These are phyloP conservation scores for Saturnispora sekii DNA, from an alignment of 805 yeast species.

Conservation along the genomic window DNA sequence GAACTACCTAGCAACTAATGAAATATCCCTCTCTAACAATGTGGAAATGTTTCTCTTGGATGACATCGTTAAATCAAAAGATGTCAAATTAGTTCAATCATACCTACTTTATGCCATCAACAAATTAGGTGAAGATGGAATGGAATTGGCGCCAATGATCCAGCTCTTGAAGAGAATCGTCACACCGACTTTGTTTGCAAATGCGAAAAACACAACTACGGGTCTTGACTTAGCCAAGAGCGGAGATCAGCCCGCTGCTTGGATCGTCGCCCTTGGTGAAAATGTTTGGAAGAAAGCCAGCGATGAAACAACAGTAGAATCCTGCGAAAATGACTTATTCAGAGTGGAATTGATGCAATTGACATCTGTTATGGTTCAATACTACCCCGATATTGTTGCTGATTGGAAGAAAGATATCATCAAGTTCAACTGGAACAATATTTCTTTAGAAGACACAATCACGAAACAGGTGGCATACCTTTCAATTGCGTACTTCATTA, in stretches of 20 bases:
- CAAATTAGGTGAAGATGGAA: slow-evolving; percentile 36
- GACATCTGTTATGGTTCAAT: slow-evolving; percentile 65
- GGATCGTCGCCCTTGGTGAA: slow-evolving; percentile 57
- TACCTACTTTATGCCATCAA: slow-evolving; percentile 46
- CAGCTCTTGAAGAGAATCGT: slow-evolving; percentile 54
- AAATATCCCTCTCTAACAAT: slow-evolving; percentile 34
- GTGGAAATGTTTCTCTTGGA: slow-evolving; percentile 51
- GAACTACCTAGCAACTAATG: slow-evolving; percentile 35
- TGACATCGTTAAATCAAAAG: slow-evolving; percentile 42
- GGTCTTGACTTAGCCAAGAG: slow-evolving; percentile 12
- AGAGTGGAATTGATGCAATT: slow-evolving; percentile 72
- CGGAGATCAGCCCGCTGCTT: slow-evolving; percentile 30
- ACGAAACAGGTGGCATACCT: slow-evolving; percentile 91
- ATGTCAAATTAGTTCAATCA: slow-evolving; percentile 35
- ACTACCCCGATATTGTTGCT: slow-evolving; percentile 49
- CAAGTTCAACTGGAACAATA: slow-evolving; percentile 89
- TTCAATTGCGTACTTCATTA: slow-evolving; percentile 75
- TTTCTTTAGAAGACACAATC: slow-evolving; percentile 78
- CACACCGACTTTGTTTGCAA: slow-evolving; percentile 55
- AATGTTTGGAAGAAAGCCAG: slow-evolving; percentile 66
- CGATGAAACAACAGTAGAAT: slow-evolving; percentile 42
- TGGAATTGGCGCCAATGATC: slow-evolving; percentile 43
- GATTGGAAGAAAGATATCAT: slow-evolving; percentile 74
- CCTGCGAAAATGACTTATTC: slow-evolving; percentile 65
- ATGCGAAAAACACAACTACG: slow-evolving; percentile 41